A percentile compares a stretch with the other conserved stretches of the same genome.
phyloP scores from a whole-genome alignment of 1,284 basidiomycete genomes.

The Trametes polyzona region DNA sequence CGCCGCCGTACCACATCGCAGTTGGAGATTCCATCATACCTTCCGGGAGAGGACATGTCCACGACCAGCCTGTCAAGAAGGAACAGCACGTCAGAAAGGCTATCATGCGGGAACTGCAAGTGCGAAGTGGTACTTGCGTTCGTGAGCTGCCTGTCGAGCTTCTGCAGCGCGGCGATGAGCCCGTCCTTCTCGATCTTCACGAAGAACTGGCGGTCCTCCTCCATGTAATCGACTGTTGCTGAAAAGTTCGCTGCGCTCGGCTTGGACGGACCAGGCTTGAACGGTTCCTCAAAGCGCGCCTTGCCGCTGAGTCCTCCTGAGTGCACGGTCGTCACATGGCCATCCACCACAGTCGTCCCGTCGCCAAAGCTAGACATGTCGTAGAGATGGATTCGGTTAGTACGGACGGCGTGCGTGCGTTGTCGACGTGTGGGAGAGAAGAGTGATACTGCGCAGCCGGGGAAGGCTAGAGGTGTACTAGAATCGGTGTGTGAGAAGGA shows the following conservation, averaged over 20 bases:
- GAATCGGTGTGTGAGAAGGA: not conserved
- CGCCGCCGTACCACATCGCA: not conserved
- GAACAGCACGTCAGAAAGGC: not conserved
- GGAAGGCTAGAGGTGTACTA: not conserved
- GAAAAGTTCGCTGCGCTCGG: constrained; percentile 20
- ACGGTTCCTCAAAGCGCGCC: constrained; percentile 8
- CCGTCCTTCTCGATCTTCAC: constrained; percentile 67
- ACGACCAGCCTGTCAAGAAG: constrained; percentile 52
- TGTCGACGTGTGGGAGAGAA: not conserved
- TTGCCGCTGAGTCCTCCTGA: constrained; percentile 11
- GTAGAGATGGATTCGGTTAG: too few relatives aligned
- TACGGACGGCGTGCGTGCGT: not conserved
- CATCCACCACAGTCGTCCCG: constrained; percentile 29
- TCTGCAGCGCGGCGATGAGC: constrained; percentile 63
- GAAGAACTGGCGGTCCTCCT: constrained; percentile 65
- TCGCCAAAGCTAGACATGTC: constrained; percentile 25
- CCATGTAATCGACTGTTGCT: constrained; percentile 35
- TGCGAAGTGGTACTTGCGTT: constrained; percentile 40
- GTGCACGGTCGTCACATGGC: constrained; percentile 13
- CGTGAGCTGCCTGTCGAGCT: constrained; percentile 62
- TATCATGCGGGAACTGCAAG: not conserved
- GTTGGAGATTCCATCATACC: constrained; percentile 22
- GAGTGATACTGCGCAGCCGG: not conserved
- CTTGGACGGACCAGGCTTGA: constrained; percentile 3
- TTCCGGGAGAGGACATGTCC: constrained; percentile 48